Evolutionary conservation across 305 asterid genomes (phyloP).

Genomic region (Solanum hybrid): DNA sequence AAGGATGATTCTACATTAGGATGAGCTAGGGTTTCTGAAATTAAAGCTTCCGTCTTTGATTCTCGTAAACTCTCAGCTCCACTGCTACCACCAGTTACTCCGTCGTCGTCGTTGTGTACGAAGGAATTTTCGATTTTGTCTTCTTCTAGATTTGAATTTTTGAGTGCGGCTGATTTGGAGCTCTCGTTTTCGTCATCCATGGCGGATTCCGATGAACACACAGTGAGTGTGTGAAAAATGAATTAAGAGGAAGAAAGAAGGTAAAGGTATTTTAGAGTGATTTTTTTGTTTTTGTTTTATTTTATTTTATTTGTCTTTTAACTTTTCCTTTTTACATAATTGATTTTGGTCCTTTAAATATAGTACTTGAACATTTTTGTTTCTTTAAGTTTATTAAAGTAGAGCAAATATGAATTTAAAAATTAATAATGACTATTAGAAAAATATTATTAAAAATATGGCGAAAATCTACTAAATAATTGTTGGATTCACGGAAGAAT

Average conservation of each 20-base stretch:
- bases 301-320: background rate
- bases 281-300: background rate
- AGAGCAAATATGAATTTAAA: background rate
- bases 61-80: background rate
- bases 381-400: background rate
- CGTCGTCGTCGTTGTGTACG: background rate
- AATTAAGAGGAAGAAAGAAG: slow-evolving; percentile 7
- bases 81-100: slow-evolving; percentile 3
- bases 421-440: background rate
- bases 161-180: slow-evolving; percentile 6
- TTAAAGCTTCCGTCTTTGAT: slow-evolving; percentile 17
- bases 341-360: background rate
- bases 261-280: slow-evolving; percentile 11
- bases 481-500: too few species aligned
- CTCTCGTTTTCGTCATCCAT: slow-evolving; percentile 37
- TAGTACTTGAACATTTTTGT: background rate
- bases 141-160: background rate
- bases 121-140: background rate
- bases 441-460: background rate
- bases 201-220: slow-evolving; percentile 33
- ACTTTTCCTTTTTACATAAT: background rate
- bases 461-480: too few species aligned
- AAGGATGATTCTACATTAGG: slow-evolving; percentile 6
- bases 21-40: slow-evolving; percentile 24
- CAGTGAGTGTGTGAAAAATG: slow-evolving; percentile 22